Evolutionary conservation across 352 stramenopile genomes (phyloP).

Genomic region (Phytophthora sojae): DNA sequence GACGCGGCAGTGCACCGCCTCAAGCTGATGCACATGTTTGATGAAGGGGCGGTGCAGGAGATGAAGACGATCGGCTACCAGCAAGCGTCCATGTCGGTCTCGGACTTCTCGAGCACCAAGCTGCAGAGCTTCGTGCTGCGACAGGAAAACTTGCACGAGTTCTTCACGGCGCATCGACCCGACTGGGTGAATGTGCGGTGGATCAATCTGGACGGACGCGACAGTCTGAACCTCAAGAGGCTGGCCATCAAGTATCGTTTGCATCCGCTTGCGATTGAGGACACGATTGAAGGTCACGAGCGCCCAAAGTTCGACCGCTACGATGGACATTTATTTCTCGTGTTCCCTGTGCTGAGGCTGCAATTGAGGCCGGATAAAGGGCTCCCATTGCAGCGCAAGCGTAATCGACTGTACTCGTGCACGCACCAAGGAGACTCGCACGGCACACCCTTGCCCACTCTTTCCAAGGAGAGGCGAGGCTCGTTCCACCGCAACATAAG

Average conservation of each 20-base stretch:
- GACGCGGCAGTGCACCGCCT: slow-evolving; percentile 86
- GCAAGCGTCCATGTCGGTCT: slow-evolving; percentile 70
- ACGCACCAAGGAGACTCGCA: slow-evolving; percentile 1
- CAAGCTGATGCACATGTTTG: slow-evolving; percentile 89
- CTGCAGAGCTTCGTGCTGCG: slow-evolving; percentile 75
- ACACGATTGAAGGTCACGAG: slow-evolving; percentile 89
- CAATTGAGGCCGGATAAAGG: slow-evolving; percentile 55
- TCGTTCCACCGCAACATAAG: slow-evolving; percentile 35
- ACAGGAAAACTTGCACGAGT: slow-evolving; percentile 59
- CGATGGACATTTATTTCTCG: slow-evolving; percentile 83
- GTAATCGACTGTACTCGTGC: slow-evolving; percentile 30
- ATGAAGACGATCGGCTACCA: slow-evolving; percentile 64
- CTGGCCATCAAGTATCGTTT: slow-evolving; percentile 90
- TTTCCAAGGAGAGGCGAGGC: slow-evolving; percentile 54
- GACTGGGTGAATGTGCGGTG: slow-evolving; percentile 87
- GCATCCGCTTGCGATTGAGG: slow-evolving; percentile 86
- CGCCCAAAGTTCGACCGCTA: slow-evolving; percentile 89
- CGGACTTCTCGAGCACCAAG: slow-evolving; percentile 79
- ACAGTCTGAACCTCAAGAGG: slow-evolving; percentile 85
- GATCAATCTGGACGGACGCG: slow-evolving; percentile 87
- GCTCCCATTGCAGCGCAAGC: slow-evolving; percentile 45
- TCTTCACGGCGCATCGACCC: slow-evolving; percentile 79
- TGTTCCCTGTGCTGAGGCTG: slow-evolving; percentile 86
- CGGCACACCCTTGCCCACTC: slow-evolving; percentile 41
- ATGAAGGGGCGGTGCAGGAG: slow-evolving; percentile 66